These are phyloP conservation scores for Golubevia pallescens DNA, from an alignment of 1,284 basidiomycete species.

Conservation along the genomic window DNA sequence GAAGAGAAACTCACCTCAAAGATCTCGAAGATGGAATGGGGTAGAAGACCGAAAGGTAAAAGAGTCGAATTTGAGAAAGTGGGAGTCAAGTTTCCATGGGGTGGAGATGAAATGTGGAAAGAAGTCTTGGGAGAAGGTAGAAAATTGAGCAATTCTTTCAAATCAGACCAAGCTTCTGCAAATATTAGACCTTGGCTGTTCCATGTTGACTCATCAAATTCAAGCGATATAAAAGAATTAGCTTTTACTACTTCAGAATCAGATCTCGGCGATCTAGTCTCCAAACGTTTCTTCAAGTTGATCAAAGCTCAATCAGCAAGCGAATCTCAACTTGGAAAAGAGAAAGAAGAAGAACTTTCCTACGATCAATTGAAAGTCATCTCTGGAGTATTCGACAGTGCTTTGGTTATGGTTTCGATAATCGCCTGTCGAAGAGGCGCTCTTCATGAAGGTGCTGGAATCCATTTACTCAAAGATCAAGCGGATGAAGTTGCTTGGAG, in stretches of 20 bases:
- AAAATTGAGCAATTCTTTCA: too few relatives aligned
- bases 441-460: neutral
- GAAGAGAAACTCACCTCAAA: slow-evolving; percentile 19
- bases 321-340: neutral
- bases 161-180: neutral
- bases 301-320: too few relatives aligned
- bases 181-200: neutral
- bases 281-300: neutral
- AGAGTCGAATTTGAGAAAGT: slow-evolving; percentile 24
- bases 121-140: slow-evolving; percentile 2
- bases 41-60: slow-evolving; percentile 44
- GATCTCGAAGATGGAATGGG: slow-evolving; percentile 26
- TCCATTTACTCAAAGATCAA: neutral
- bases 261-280: neutral
- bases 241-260: neutral
- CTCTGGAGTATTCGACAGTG: neutral
- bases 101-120: slow-evolving; percentile 19
- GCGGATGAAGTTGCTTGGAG: neutral
- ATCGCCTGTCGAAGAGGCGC: neutral
- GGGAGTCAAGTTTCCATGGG: slow-evolving; percentile 10
- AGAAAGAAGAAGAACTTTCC: neutral
- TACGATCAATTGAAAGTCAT: neutral
- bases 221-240: neutral
- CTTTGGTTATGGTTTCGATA: neutral
- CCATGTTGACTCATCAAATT: neutral